These are phyloP conservation scores for Colletotrichum sp. DNA, from an alignment of 2,329 filamentous ascomycete genomes.

Conservation along the genomic window DNA sequence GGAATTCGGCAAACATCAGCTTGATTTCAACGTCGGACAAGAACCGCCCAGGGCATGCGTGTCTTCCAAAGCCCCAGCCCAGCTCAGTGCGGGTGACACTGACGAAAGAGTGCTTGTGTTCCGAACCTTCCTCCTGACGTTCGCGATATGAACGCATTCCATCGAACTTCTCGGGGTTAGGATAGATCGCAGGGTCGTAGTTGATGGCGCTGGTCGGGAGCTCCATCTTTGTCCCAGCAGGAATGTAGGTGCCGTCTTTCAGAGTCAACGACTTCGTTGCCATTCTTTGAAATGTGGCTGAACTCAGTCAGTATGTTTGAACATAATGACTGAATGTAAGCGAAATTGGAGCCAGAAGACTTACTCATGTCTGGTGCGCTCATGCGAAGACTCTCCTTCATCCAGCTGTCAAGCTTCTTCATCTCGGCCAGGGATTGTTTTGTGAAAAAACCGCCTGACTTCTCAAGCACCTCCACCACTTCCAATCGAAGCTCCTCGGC, in stretches of 20 bases:
- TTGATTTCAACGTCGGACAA: conserved; percentile 20
- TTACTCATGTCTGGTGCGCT: conserved; percentile 30
- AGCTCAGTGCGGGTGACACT: conserved; percentile 30
- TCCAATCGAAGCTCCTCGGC: conserved; percentile 57
- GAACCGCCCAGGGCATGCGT: conserved; percentile 13
- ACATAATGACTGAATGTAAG: not conserved
- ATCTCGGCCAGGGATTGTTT: conserved; percentile 39
- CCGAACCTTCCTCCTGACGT: conserved; percentile 29
- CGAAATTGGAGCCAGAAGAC: conserved; percentile 27
- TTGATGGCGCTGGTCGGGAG: conserved; percentile 40
- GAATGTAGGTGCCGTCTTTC: conserved; percentile 28
- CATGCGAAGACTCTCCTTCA: conserved; percentile 40
- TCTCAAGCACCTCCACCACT: conserved; percentile 41
- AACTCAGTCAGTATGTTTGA: not conserved
- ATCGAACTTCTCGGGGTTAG: conserved; percentile 48
- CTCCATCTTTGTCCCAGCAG: conserved; percentile 46
- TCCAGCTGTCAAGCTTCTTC: conserved; percentile 45
- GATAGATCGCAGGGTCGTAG: conserved; percentile 39
- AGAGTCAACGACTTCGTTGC: conserved; percentile 54
- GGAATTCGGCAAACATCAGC: conserved; percentile 12
- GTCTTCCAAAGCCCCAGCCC: conserved; percentile 19
- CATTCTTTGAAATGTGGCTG: conserved; percentile 22
- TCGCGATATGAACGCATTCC: conserved; percentile 52
- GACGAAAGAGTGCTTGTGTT: conserved; percentile 41
- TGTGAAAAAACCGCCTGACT: conserved; percentile 35